A percentile compares a stretch with the other conserved stretches of the same genome.
Conservation (phyloP, 768 basidiomycete species). For the Suillus hirtellus region DNA sequence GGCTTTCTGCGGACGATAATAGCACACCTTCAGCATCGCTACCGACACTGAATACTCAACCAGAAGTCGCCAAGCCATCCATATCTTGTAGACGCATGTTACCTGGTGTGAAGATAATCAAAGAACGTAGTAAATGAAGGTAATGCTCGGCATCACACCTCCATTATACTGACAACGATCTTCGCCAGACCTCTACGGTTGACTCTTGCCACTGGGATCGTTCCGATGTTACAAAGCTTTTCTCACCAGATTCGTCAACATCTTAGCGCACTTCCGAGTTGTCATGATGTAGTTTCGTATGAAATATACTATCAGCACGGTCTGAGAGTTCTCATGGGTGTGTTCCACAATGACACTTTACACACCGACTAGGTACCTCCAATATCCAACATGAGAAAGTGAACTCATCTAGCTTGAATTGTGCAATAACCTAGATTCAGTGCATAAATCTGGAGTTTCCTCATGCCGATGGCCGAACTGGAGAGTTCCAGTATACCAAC, state of each 20-base stretch:
- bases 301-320: neutral
- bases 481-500: neutral
- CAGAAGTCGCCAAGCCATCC: neutral
- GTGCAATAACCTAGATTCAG: neutral
- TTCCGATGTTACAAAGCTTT: no score
- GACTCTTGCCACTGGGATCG: neutral
- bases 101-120: conserved; percentile 36
- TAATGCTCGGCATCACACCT: neutral
- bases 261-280: neutral
- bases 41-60: neutral
- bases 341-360: neutral
- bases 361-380: neutral
- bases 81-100: conserved; percentile 21
- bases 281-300: neutral
- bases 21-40: neutral
- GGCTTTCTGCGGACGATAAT: neutral
- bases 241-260: neutral
- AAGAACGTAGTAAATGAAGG: conserved; percentile 21
- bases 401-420: neutral
- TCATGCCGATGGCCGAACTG: neutral
- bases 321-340: conserved; percentile 3
- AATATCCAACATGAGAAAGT: conserved; percentile 2
- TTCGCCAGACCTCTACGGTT: neutral
- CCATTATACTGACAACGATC: conserved; percentile 2
- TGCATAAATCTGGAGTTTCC: neutral